Evolutionary conservation across 2,329 filamentous ascomycete species (phyloP).

Genomic region (Penicillium hesseltinei): DNA sequence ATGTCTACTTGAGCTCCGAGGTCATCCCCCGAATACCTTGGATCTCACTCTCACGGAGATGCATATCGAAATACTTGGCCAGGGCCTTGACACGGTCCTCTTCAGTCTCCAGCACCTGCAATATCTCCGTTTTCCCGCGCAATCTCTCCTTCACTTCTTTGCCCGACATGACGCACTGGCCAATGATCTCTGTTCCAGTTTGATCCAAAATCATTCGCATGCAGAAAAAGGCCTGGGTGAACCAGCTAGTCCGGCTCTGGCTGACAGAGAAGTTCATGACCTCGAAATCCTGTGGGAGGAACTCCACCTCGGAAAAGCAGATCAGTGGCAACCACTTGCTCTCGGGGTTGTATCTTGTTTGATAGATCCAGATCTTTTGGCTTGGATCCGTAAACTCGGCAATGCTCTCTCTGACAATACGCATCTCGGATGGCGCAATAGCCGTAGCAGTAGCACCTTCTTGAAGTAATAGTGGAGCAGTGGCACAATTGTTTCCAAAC

Average conservation of each 20-base stretch:
- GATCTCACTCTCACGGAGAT: slow-evolving; percentile 51
- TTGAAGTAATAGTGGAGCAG: slow-evolving; percentile 55
- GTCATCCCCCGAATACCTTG: slow-evolving; percentile 51
- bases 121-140: slow-evolving; percentile 49
- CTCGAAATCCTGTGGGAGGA: slow-evolving; percentile 59
- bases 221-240: slow-evolving; percentile 55
- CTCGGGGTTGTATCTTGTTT: slow-evolving; percentile 52
- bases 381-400: slow-evolving; percentile 45
- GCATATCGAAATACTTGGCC: slow-evolving; percentile 54
- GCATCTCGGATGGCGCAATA: slow-evolving; percentile 56
- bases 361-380: slow-evolving; percentile 62
- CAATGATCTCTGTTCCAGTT: slow-evolving; percentile 48
- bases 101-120: slow-evolving; percentile 52
- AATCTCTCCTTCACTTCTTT: slow-evolving; percentile 55
- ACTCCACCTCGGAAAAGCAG: slow-evolving; percentile 65
- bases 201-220: slow-evolving; percentile 55
- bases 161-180: slow-evolving; percentile 54
- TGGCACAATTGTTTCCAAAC: slow-evolving; percentile 64
- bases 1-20: slow-evolving; percentile 45
- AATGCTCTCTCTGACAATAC: slow-evolving; percentile 51
- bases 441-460: slow-evolving; percentile 40
- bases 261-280: slow-evolving; percentile 60
- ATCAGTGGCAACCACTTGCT: slow-evolving; percentile 61
- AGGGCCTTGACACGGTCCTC: slow-evolving; percentile 54
- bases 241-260: slow-evolving; percentile 50